Conservation (phyloP, 306 rosid species). For the Potentilla sterilis region DNA sequence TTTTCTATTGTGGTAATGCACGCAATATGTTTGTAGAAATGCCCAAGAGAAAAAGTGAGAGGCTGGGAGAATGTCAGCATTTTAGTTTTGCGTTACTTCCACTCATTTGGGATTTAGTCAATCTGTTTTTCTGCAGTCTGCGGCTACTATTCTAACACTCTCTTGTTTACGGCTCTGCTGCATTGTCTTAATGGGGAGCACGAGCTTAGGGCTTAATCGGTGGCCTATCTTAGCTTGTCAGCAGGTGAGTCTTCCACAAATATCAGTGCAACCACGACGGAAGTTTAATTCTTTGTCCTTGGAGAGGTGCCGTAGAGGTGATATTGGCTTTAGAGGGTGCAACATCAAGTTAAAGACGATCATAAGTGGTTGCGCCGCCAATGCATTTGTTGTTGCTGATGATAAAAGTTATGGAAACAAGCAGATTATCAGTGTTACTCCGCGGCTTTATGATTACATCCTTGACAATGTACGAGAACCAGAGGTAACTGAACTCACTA, state of each 20-base stretch:
- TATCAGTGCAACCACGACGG: conserved; percentile 21
- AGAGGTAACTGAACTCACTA: conserved; percentile 50
- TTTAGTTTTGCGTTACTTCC: neutral
- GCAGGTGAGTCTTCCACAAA: conserved; percentile 20
- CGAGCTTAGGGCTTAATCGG: conserved; percentile 36
- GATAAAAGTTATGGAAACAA: conserved; percentile 67
- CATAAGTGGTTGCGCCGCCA: conserved; percentile 37
- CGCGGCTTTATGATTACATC: conserved; percentile 67
- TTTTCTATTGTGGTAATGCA: neutral
- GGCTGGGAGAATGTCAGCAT: neutral
- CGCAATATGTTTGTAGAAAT: conserved; percentile 46
- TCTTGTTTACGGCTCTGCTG: conserved; percentile 1
- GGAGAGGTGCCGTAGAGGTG: conserved; percentile 18
- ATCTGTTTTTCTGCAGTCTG: neutral
- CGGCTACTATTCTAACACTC: neutral
- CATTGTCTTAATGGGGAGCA: conserved; percentile 37
- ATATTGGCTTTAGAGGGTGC: conserved; percentile 22
- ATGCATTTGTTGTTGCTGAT: conserved; percentile 50
- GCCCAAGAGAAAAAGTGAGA: conserved; percentile 14
- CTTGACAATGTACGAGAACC: conserved; percentile 83
- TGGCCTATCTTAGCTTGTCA: conserved; percentile 41
- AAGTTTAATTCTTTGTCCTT: conserved; percentile 30
- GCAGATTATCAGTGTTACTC: conserved; percentile 69
- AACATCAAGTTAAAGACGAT: conserved; percentile 35
- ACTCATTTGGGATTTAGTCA: neutral